A percentile compares a stretch with the other conserved stretches of the same genome.
Conservation (phyloP, 164 flowering plant genomes). For the Vitis riparia region DNA sequence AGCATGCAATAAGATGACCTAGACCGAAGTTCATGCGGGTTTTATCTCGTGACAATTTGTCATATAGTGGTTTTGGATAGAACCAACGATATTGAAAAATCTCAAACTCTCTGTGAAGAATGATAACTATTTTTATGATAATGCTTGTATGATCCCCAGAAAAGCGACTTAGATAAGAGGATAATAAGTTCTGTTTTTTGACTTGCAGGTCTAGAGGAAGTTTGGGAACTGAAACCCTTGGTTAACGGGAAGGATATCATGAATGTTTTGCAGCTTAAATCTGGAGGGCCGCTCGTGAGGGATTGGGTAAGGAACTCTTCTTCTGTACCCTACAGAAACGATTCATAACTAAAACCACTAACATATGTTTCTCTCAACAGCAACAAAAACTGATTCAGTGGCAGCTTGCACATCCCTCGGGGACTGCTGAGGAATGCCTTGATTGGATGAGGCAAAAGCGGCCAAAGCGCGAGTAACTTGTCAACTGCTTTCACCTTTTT, state of each 20-base stretch:
- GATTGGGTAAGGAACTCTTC: slow-evolving; percentile 67
- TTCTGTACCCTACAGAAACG: too few species aligned
- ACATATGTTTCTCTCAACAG: slow-evolving; percentile 39
- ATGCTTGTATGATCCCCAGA: too few species aligned
- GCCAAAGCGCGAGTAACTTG: slow-evolving; percentile 44
- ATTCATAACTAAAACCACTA: background rate
- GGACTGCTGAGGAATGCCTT: slow-evolving; percentile 69
- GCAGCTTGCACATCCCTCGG: slow-evolving; percentile 86
- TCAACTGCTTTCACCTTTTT: too few species aligned
- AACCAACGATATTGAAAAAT: too few species aligned
- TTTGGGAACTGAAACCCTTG: slow-evolving; percentile 82
- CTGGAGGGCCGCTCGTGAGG: slow-evolving; percentile 74
- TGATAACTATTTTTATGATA: too few species aligned
- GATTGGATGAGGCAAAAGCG: slow-evolving; percentile 74
- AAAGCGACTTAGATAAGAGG: too few species aligned
- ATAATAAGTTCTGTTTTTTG: slow-evolving; percentile 2
- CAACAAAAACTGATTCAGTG: slow-evolving; percentile 68
- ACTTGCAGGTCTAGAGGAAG: slow-evolving; percentile 68
- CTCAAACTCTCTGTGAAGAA: too few species aligned
- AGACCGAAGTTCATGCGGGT: too few species aligned
- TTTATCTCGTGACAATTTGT: too few species aligned
- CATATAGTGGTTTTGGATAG: too few species aligned
- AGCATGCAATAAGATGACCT: too few species aligned
- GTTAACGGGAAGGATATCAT: slow-evolving; percentile 88
- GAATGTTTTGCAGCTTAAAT: slow-evolving; percentile 62